Evolutionary conservation across 2,329 filamentous ascomycete species (phyloP).

Genomic region (Aspergillus aculeatinus): DNA sequence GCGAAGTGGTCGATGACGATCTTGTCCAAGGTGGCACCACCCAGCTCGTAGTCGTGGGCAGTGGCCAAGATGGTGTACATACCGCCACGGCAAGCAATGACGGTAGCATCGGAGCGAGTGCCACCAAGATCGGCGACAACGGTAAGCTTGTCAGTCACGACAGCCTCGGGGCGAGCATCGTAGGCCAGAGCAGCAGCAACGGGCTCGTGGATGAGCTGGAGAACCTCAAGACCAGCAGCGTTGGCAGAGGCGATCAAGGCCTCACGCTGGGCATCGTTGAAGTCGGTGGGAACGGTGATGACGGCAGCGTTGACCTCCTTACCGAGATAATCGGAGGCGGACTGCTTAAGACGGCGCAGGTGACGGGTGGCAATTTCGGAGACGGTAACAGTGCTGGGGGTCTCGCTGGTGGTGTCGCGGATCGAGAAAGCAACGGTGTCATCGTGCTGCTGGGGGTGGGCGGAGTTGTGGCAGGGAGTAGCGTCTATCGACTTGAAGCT

Average conservation of each 20-base stretch:
- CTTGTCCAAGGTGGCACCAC: conserved; percentile 81
- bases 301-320: conserved; percentile 94
- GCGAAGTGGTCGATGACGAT: conserved; percentile 94
- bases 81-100: conserved; percentile 86
- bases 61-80: conserved; percentile 96
- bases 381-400: conserved; percentile 69
- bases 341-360: conserved; percentile 74
- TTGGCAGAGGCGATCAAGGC: conserved; percentile 76
- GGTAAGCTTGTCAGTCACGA: conserved; percentile 78
- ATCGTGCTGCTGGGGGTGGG: conserved; percentile 76
- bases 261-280: conserved; percentile 79
- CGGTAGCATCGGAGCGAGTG: conserved; percentile 85
- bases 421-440: conserved; percentile 77
- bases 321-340: conserved; percentile 88
- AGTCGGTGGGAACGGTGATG: conserved; percentile 91
- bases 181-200: conserved; percentile 87
- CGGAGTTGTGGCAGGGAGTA: conserved; percentile 88
- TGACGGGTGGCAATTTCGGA: conserved; percentile 82
- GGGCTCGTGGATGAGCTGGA: conserved; percentile 91
- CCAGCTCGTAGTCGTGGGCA: conserved; percentile 91
- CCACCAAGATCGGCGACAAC: conserved; percentile 92
- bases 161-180: conserved; percentile 76
- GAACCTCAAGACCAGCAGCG: conserved; percentile 78
- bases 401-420: conserved; percentile 68
- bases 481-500: conserved; percentile 94